phyloP scores from a whole-genome alignment of 2,329 filamentous ascomycete genomes.

The Ascochyta koolunga region DNA sequence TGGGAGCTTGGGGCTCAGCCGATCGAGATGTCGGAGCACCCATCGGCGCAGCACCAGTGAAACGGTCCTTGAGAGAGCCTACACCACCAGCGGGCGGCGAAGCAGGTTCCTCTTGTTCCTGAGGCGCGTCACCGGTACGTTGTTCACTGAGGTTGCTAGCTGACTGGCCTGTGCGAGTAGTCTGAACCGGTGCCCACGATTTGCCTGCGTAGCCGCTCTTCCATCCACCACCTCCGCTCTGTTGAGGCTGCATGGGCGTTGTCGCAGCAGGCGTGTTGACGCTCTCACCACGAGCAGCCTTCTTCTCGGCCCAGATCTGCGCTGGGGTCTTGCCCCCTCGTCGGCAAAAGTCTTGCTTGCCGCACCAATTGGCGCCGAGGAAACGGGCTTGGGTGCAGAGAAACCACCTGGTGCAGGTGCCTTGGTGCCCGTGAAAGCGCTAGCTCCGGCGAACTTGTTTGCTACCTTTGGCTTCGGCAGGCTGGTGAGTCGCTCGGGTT shows the following conservation, averaged over 20 bases:
- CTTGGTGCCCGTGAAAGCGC: slow-evolving; percentile 84
- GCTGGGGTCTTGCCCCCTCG: slow-evolving; percentile 95
- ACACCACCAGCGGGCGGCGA: slow-evolving; percentile 67
- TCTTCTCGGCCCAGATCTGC: slow-evolving; percentile 97
- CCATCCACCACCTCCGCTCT: slow-evolving; percentile 78
- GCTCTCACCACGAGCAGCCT: slow-evolving; percentile 74
- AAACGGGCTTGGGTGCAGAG: slow-evolving; percentile 64
- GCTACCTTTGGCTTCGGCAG: slow-evolving; percentile 94
- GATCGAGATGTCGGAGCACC: slow-evolving; percentile 53
- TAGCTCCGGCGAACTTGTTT: slow-evolving; percentile 79
- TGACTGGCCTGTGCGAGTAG: slow-evolving; percentile 71
- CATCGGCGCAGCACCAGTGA: slow-evolving; percentile 73
- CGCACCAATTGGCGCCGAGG: slow-evolving; percentile 71
- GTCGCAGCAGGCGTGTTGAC: slow-evolving; percentile 55
- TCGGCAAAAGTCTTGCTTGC: slow-evolving; percentile 95
- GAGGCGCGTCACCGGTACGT: slow-evolving; percentile 63
- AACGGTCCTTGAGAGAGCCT: slow-evolving; percentile 78
- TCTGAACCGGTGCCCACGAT: slow-evolving; percentile 85
- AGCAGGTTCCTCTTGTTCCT: slow-evolving; percentile 55
- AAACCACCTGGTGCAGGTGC: slow-evolving; percentile 78
- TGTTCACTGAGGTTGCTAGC: slow-evolving; percentile 61
- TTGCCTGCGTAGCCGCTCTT: slow-evolving; percentile 92
- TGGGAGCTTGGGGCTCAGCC: slow-evolving; percentile 51
- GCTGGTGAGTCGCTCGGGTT: slow-evolving; percentile 80
- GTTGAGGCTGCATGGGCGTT: slow-evolving; percentile 60